Percentiles rank a stretch among this genome's conserved stretches.
Evolutionary conservation across 257 asterid genomes (phyloP).

Genomic region (Ilex aquifolium): DNA sequence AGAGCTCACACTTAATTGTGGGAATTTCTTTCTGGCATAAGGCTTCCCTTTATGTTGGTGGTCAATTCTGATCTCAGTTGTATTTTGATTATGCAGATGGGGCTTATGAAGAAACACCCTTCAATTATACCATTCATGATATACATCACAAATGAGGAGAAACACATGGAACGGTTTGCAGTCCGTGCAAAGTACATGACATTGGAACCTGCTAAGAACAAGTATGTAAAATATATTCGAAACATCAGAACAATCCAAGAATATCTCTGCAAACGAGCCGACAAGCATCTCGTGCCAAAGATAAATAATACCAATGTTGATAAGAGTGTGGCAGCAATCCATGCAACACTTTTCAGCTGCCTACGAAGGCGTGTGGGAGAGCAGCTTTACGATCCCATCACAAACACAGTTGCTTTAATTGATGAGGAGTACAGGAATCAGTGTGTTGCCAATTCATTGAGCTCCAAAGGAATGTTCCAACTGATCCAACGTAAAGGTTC

Average conservation of each 20-base stretch:
- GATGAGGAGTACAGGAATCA: slow-evolving; percentile 95
- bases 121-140: slow-evolving; percentile 97
- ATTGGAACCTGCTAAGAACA: slow-evolving; percentile 90
- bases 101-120: slow-evolving; percentile 97
- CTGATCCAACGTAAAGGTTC: slow-evolving; percentile 94
- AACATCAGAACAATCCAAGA: slow-evolving; percentile 97
- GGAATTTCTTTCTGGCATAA: too few relatives aligned
- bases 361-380: slow-evolving; percentile 86
- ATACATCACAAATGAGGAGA: slow-evolving; percentile 87
- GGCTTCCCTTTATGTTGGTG: neutral
- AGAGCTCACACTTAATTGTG: slow-evolving; percentile 2
- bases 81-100: slow-evolving; percentile 65
- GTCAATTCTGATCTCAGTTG: neutral
- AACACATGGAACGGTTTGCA: slow-evolving; percentile 94
- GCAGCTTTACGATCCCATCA: slow-evolving; percentile 65
- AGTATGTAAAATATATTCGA: slow-evolving; percentile 85
- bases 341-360: slow-evolving; percentile 95
- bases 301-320: slow-evolving; percentile 96
- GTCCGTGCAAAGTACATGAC: slow-evolving; percentile 99
- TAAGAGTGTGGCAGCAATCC: slow-evolving; percentile 92
- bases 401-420: slow-evolving; percentile 63
- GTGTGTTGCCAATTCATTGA: slow-evolving; percentile 80
- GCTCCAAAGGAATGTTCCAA: slow-evolving; percentile 97
- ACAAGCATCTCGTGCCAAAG: slow-evolving; percentile 93
- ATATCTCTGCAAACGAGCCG: slow-evolving; percentile 92